Evolutionary conservation across 2,329 filamentous ascomycete species (phyloP), one percentile per base, ranked within the genome.

Genomic region (Xylaria sp.): DNA sequence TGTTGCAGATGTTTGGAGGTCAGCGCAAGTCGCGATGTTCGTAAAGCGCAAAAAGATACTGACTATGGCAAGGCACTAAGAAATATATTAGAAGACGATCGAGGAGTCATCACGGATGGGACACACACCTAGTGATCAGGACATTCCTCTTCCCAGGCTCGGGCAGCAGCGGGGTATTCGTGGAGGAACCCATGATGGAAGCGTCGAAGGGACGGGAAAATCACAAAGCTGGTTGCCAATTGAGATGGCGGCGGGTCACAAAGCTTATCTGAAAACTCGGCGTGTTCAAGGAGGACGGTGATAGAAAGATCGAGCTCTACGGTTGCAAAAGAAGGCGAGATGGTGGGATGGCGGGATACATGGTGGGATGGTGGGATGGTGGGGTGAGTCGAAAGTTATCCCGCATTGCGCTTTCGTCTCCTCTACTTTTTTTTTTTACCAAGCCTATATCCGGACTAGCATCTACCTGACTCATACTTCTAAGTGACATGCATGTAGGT

Each of bases 121-220:
- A 60, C 46, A 39, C 67, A 20, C 48, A 66, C 66, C 91, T 95
- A 50, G 95, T 97, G 75, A 98, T 90, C 70, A 98, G 87, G 74
- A 97, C 89, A 80, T 97, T 98, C 76, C 90, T 87, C 85, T 97
- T 90, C 73, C 91, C 92, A 78, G 88, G 83, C 76, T 89, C 81
- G 72, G 91, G 91, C 72, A 93, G 80, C 69, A 91, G 87, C 32
- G 69, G 67, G 43, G 63, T 30, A 32, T 52, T 39, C n/a, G 70
- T 59, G 63, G 57, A 20, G 36, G 67, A 76, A 15, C 61, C 67
- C 67, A 70, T 71, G 39, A n/a, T 50, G 10, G 60, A 63, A 50
- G 52, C 32, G 20, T 50, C 41, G 41, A n/a, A 15, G n/a, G n/a
- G 30, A 34, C 13, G 4, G n/a, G 52, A n/a, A 23, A 39, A 32